Evolutionary conservation across 2,329 filamentous ascomycete species (phyloP), one percentile per base, ranked within the genome.

Genomic region (Tricladium varicosporioides): DNA sequence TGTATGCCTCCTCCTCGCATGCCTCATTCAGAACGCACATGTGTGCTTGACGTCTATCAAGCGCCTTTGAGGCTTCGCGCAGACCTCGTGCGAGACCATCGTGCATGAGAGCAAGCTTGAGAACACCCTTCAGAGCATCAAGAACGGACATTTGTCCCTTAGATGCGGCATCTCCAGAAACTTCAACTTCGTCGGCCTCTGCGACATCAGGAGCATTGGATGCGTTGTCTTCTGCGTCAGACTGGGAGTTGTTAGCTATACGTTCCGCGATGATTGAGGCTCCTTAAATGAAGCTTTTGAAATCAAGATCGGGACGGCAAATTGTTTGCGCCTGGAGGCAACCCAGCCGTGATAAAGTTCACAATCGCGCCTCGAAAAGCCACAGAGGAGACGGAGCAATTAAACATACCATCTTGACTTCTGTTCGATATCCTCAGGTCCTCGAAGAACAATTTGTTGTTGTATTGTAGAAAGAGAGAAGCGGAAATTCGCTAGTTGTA

Each of bases 1-100:
- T 99, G 87, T 99, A 99, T 69, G 94, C 93, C 81, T 99, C 94
- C 87, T 99, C 94, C 84, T 99, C 94, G 85, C 94, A 99, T 69
- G 89, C 88, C 87, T 99, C 94, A 87, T 99, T 99, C 73, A 99
- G 88, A 70, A 99, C 94, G 79, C 94, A 99, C 92, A 99, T 97
- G 84, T 99, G 94, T 61, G 94, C 94, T 83, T 99, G 91, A 75
- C 94, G 92, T 75, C 94, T 88, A 81, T 99, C 94, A 74, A 99
- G 91, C 66, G 94, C 93, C 86, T 99, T 99, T 83, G 89, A 92
- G 67, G 94, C 94, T 83, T 99, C 94, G 71, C 94, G 92, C 73
- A 99, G 91, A 81, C 94, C 94, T 72, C 94, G 92, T 76, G 94
- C 94, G 71, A 99, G 92, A 77, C 94, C 94, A 77, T 99, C 94